These are phyloP conservation scores for Monilinia polystroma DNA, from an alignment of 2,329 filamentous ascomycete species.

Conservation along the genomic window DNA sequence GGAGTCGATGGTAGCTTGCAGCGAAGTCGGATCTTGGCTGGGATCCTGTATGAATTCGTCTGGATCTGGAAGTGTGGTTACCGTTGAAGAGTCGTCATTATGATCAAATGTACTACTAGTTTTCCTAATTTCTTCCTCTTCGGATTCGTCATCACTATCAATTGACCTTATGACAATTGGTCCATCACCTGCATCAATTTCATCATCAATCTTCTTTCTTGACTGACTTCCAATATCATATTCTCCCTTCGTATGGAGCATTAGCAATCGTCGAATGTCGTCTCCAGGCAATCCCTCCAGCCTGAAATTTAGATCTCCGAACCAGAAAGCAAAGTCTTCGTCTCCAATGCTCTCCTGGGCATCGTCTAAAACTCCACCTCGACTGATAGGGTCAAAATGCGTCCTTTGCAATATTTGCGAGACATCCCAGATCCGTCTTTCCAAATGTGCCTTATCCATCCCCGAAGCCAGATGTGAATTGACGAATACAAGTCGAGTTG, in stretches of 20 bases:
- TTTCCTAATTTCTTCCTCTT: constrained; percentile 37
- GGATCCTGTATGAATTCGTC: constrained; percentile 68
- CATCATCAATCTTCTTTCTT: constrained; percentile 37
- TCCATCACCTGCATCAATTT: constrained; percentile 48
- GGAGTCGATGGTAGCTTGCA: constrained; percentile 85
- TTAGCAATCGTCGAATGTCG: constrained; percentile 81
- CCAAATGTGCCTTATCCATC: constrained; percentile 70
- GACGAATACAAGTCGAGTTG: constrained; percentile 83
- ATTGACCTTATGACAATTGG: constrained; percentile 48
- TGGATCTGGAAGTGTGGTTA: constrained; percentile 53
- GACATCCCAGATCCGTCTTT: constrained; percentile 84
- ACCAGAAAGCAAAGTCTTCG: constrained; percentile 94
- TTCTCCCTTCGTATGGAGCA: constrained; percentile 77
- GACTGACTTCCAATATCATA: constrained; percentile 57
- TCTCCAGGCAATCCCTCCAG: constrained; percentile 84
- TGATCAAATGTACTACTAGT: constrained; percentile 37
- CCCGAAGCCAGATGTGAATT: constrained; percentile 92
- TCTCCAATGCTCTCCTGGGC: constrained; percentile 73
- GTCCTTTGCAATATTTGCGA: constrained; percentile 73
- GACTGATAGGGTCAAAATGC: constrained; percentile 71
- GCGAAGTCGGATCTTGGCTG: constrained; percentile 75
- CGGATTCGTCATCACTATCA: constrained; percentile 49
- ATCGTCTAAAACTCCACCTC: constrained; percentile 63
- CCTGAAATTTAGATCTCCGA: constrained; percentile 93
- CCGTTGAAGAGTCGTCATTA: constrained; percentile 41